Percentiles rank a stretch among this genome's conserved stretches.
These are phyloP conservation scores for Tuber microsphaerosporum DNA, from an alignment of 495 filamentous ascomycete species.

Conservation along the genomic window DNA sequence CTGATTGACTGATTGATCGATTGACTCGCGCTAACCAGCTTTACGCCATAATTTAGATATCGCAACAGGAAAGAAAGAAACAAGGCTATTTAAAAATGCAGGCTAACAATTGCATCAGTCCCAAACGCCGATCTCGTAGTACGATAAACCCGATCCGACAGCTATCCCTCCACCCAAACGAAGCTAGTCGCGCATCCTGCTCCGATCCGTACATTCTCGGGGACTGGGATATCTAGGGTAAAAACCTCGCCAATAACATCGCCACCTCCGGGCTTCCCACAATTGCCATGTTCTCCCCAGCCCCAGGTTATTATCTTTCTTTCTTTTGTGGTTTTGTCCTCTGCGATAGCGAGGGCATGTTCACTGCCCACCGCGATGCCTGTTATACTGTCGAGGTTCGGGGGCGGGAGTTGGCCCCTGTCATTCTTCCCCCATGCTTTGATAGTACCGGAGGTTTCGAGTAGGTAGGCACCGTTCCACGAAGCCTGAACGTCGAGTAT, in stretches of 20 bases:
- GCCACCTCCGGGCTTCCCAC: conserved; percentile 60
- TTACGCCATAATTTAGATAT: background rate
- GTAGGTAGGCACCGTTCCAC: conserved; percentile 74
- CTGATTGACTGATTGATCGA: background rate
- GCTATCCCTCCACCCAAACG: conserved; percentile 47
- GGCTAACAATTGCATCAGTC: background rate
- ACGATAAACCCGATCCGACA: background rate
- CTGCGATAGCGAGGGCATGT: conserved; percentile 64
- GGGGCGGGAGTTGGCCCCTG: conserved; percentile 68
- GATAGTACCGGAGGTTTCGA: conserved; percentile 52
- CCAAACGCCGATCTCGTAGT: background rate
- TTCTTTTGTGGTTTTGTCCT: conserved; percentile 32
- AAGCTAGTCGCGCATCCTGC: conserved; percentile 89
- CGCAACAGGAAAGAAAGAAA: background rate
- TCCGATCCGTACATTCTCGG: conserved; percentile 52
- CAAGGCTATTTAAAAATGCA: background rate
- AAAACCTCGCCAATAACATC: conserved; percentile 50
- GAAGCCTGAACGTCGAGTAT: conserved; percentile 49
- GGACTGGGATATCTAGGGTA: conserved; percentile 21
- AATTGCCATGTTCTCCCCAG: conserved; percentile 97
- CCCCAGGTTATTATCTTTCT: conserved; percentile 69
- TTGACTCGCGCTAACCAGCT: background rate
- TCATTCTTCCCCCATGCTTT: conserved; percentile 72
- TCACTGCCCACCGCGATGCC: conserved; percentile 76
- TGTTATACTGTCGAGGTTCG: conserved; percentile 48